phyloP scores from a whole-genome alignment of 2,329 filamentous ascomycete species.

The Thermomyces lanuginosus region DNA sequence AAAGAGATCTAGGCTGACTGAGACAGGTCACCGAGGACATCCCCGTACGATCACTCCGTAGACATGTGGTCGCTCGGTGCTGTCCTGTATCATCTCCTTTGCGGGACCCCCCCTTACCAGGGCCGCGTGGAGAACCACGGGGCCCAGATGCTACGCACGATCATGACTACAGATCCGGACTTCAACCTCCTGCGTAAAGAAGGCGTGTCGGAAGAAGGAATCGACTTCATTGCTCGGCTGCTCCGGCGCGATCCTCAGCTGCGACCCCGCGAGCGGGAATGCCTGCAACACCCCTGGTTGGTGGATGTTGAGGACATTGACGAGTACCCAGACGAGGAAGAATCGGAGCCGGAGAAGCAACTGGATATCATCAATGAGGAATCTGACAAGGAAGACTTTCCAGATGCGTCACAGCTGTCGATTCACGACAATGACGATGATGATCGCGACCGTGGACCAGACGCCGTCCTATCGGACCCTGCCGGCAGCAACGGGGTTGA shows the following conservation, averaged over 20 bases:
- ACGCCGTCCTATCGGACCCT: too few relatives aligned
- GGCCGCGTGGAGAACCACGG: slow-evolving; percentile 61
- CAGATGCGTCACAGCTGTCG: slow-evolving; percentile 49
- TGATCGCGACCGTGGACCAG: slow-evolving; percentile 17
- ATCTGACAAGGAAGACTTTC: slow-evolving; percentile 24
- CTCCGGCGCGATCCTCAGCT: slow-evolving; percentile 61
- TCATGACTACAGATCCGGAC: slow-evolving; percentile 65
- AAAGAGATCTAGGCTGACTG: slow-evolving; percentile 1
- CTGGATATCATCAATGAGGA: slow-evolving; percentile 24
- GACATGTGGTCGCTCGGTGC: slow-evolving; percentile 95
- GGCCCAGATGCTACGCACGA: slow-evolving; percentile 58
- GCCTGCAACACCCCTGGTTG: slow-evolving; percentile 65
- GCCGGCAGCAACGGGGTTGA: slow-evolving; percentile 10
- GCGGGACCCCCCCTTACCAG: slow-evolving; percentile 61
- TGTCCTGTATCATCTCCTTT: slow-evolving; percentile 77
- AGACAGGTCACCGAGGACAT: slow-evolving; percentile 29
- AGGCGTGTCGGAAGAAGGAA: slow-evolving; percentile 47
- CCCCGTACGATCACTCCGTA: slow-evolving; percentile 74
- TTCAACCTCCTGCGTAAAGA: slow-evolving; percentile 42
- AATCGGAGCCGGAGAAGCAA: slow-evolving; percentile 26
- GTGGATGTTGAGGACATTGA: slow-evolving; percentile 35
- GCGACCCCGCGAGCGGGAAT: slow-evolving; percentile 56
- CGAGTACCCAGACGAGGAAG: slow-evolving; percentile 47
- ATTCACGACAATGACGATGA: slow-evolving; percentile 34
- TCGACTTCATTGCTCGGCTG: slow-evolving; percentile 64